Percentiles rank a stretch among this genome's conserved stretches.
Conservation (phyloP, 2,329 filamentous ascomycete species). For the Alternaria conjuncta region DNA sequence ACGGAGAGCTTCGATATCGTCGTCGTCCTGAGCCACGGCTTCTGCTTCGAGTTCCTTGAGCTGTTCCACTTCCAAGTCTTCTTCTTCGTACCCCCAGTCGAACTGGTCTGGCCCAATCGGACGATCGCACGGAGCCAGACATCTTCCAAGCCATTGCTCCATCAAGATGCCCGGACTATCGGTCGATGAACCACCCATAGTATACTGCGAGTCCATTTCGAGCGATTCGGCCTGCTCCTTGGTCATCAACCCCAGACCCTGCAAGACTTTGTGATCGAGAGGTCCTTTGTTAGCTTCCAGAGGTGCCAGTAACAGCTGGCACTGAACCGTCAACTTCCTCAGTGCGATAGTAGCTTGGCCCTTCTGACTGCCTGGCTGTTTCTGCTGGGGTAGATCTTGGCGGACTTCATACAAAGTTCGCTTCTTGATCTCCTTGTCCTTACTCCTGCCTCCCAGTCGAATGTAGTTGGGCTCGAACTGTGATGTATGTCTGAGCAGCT, state of each 20-base stretch:
- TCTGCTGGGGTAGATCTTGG: conserved; percentile 23
- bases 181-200: conserved; percentile 44
- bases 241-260: conserved; percentile 64
- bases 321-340: conserved; percentile 35
- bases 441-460: conserved; percentile 72
- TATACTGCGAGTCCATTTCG: conserved; percentile 54
- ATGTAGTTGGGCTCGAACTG: conserved; percentile 68
- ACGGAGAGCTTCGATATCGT: conserved; percentile 52
- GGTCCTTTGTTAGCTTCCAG: conserved; percentile 27
- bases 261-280: conserved; percentile 53
- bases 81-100: conserved; percentile 64
- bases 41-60: conserved; percentile 67
- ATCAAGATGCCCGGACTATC: conserved; percentile 50
- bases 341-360: conserved; percentile 51
- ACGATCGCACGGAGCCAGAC: conserved; percentile 54
- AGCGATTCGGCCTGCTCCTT: conserved; percentile 69
- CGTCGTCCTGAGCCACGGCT: conserved; percentile 59
- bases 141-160: conserved; percentile 64
- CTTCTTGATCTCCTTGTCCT: conserved; percentile 68
- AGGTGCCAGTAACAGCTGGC: conserved; percentile 36
- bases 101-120: conserved; percentile 57
- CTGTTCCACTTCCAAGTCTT: conserved; percentile 66
- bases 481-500: conserved; percentile 71
- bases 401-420: conserved; percentile 71
- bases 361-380: conserved; percentile 48